A percentile compares a stretch with the other conserved stretches of the same genome.
Conservation (phyloP, 176 grass and related monocot species). For the Puccinellia tenuiflora region DNA sequence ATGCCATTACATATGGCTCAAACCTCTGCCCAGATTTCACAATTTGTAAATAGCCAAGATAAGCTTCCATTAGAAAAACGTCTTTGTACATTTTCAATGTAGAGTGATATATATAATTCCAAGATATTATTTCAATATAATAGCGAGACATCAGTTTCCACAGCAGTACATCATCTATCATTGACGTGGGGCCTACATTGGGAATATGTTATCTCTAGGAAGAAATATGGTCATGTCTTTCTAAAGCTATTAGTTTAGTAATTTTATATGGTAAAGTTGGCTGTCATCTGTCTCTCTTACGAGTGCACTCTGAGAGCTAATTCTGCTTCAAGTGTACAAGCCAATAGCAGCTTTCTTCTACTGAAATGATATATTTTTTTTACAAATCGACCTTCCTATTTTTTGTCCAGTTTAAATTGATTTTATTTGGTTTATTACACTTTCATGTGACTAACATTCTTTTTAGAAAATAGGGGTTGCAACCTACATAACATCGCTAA, state of each 20-base stretch:
- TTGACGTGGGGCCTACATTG: background rate
- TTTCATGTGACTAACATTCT: background rate
- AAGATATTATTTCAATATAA: background rate
- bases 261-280: background rate
- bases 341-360: background rate
- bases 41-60: background rate
- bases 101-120: conserved; percentile 10
- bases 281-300: background rate
- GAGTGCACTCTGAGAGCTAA: background rate
- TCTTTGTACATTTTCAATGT: background rate
- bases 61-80: background rate
- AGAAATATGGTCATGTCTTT: background rate
- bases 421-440: background rate
- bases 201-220: background rate
- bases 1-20: conserved; percentile 4
- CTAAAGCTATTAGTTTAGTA: background rate
- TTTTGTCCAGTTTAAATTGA: background rate
- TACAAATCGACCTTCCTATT: background rate
- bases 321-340: background rate
- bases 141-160: background rate
- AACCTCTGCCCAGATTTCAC: conserved; percentile 2
- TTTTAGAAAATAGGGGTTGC: background rate
- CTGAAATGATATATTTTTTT: background rate
- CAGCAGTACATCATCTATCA: background rate
- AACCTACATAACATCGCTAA: background rate